Conservation (phyloP, 2,329 filamentous ascomycete genomes). For the Colletotrichum gigasporum region DNA sequence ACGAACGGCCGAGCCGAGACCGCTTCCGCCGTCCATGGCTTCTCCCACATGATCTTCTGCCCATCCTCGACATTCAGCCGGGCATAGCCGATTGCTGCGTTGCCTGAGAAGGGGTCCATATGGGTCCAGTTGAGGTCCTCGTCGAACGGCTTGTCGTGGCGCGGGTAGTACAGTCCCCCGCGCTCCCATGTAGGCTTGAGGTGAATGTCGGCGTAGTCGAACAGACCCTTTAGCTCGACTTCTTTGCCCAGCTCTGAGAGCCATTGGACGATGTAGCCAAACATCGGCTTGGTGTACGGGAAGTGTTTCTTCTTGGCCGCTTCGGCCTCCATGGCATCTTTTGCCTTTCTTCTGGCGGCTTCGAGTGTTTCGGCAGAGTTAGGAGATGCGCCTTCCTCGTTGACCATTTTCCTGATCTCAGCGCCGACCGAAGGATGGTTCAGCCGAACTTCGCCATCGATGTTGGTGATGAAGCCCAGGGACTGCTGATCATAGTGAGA, state of each 20-base stretch:
- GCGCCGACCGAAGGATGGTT: constrained; percentile 36
- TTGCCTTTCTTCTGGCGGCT: neutral
- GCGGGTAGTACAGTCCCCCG: constrained; percentile 45
- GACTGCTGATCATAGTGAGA: constrained; percentile 35
- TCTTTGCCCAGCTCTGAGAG: constrained; percentile 43
- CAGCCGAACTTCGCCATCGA: constrained; percentile 35
- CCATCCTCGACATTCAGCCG: constrained; percentile 47
- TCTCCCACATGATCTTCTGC: constrained; percentile 45
- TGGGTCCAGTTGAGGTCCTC: constrained; percentile 36
- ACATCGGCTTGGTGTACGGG: constrained; percentile 18
- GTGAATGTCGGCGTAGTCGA: constrained; percentile 39
- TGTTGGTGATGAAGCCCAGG: constrained; percentile 39
- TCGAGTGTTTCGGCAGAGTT: constrained; percentile 20
- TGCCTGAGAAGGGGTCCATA: constrained; percentile 47
- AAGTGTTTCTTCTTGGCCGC: neutral
- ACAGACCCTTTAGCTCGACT: constrained; percentile 33
- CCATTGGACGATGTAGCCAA: constrained; percentile 43
- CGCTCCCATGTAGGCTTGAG: constrained; percentile 43
- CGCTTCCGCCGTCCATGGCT: constrained; percentile 39
- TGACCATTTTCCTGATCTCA: constrained; percentile 34
- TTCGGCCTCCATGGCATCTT: neutral
- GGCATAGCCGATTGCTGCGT: constrained; percentile 46
- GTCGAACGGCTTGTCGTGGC: constrained; percentile 37
- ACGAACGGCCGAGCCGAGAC: constrained; percentile 11
- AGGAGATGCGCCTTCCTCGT: constrained; percentile 26